These are phyloP conservation scores for Citrus australasica DNA, from an alignment of 345 rosid genomes.

Conservation along the genomic window DNA sequence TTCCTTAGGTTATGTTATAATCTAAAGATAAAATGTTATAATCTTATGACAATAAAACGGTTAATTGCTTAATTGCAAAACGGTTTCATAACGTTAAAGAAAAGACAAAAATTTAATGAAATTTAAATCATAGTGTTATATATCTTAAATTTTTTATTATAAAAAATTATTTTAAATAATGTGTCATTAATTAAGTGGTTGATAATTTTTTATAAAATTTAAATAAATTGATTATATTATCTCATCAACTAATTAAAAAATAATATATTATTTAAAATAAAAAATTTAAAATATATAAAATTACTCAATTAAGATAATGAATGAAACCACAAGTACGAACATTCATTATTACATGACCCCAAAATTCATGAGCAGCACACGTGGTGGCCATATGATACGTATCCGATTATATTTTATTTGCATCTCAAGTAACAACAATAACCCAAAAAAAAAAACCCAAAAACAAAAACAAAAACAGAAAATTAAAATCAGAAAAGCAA, in stretches of 20 bases:
- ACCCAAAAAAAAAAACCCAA: not conserved
- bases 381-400: not conserved
- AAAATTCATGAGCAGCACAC: not conserved
- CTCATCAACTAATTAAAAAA: fast-evolving
- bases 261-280: no score
- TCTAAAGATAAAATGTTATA: no score
- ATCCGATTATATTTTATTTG: not conserved
- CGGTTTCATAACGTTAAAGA: not conserved
- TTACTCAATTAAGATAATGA: no score
- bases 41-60: no score
- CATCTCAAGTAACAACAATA: not conserved
- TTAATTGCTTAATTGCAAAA: not conserved
- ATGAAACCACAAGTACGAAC: not conserved
- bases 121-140: no score
- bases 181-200: no score
- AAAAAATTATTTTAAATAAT: no score
- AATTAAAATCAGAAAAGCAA: not conserved
- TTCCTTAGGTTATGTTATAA: no score
- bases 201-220: no score
- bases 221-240: no score
- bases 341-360: not conserved
- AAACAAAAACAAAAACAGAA: not conserved
- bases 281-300: fast-evolving
- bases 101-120: no score
- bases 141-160: no score